Percentiles rank a stretch among this genome's conserved stretches.
Conservation (phyloP, 1,139 yeast species). For the Blastobotrys niveus region DNA sequence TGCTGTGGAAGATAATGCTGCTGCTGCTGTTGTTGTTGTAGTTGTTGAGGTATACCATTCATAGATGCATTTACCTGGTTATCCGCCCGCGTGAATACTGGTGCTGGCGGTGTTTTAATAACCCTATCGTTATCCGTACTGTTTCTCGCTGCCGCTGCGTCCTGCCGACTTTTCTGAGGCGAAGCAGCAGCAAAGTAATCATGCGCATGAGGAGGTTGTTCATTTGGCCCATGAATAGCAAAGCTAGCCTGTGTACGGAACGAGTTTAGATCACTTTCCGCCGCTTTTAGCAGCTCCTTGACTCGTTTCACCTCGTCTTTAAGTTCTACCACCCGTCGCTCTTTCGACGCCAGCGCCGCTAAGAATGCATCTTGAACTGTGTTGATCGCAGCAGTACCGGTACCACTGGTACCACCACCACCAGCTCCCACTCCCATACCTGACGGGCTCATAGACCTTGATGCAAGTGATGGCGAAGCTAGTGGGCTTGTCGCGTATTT, state of each 20-base stretch:
- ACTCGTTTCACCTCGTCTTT: slow-evolving; percentile 32
- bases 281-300: slow-evolving; percentile 28
- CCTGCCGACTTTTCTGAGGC: too few relatives aligned
- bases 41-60: too few relatives aligned
- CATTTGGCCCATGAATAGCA: slow-evolving; percentile 4
- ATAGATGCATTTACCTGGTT: too few relatives aligned
- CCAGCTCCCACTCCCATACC: not conserved
- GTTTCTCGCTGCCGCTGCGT: not conserved
- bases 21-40: too few relatives aligned
- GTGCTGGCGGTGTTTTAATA: not conserved
- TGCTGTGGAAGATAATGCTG: too few relatives aligned
- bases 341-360: slow-evolving; percentile 35
- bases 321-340: slow-evolving; percentile 35
- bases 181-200: not conserved
- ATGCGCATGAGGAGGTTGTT: not conserved
- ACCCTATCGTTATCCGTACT: not conserved
- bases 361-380: slow-evolving; percentile 23
- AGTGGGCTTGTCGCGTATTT: not conserved
- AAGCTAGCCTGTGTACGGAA: slow-evolving; percentile 25
- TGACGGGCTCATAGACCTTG: not conserved
- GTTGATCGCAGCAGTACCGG: slow-evolving; percentile 4
- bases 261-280: slow-evolving; percentile 28
- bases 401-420: too few relatives aligned
- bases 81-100: not conserved
- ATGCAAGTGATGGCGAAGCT: not conserved